Evolutionary conservation across 257 asterid genomes (phyloP), one percentile per base, ranked within the genome.

Genomic region (Solanum paucissectum): DNA sequence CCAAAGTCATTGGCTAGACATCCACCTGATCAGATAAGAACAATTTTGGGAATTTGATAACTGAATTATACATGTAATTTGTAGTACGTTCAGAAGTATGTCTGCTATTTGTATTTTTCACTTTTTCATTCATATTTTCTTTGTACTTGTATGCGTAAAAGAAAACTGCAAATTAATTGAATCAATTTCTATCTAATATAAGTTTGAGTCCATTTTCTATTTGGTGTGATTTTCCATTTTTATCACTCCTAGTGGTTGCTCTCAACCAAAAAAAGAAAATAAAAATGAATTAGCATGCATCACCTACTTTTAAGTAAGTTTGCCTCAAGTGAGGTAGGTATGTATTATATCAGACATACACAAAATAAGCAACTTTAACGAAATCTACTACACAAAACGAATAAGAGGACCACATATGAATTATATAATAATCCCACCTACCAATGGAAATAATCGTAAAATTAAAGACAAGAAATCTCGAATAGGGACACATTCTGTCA

Each of bases 1-100:
- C 99, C 99, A 46, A 93, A 94, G 90, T 93, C 98, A 27, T 92
- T 95, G 90, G 99, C 94, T 27, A 95, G 99, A 91, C 98, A 96
- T 89, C 98, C 98, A 36, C 98, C 99, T 40, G 98, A 95, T 92
- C 99, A 96, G 90, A 94, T 96, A 85, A 91, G 98, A 90, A 96
- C 99, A 91, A 96, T 96, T 89, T 90, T 96, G 95, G 99, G 98
- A 79, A 96, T 96, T 86, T 96, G 92, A 93, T 85, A 83, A 27
- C 27, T n/a, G 85, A 81, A 38, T 81, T 18, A 72, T 55, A 29
- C 37, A 10, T 81, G 85, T 49, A 81, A 46, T 49, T 27, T 81
- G 42, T 29, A 46, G 38, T 81, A 81, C 42, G 20, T 81, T 81
- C 68, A 16, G 32, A 46, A 27, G 68, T 46, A 81, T 52, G 66